Evolutionary conservation across 176 grass and related monocot genomes (phyloP).

Genomic region (Olyra latifolia): DNA sequence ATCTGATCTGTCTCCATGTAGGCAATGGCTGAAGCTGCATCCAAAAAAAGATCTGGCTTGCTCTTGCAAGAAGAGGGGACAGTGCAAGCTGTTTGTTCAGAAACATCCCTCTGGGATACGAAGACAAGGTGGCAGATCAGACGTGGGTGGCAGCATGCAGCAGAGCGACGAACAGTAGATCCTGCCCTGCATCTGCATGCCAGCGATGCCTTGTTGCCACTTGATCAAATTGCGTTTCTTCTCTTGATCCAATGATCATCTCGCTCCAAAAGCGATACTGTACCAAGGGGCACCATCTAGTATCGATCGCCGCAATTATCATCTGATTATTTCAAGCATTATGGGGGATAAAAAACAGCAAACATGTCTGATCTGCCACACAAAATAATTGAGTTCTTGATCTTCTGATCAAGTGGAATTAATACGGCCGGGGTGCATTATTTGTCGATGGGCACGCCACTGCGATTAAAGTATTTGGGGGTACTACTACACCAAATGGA

Average conservation of each 20-base stretch:
- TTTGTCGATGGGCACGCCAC: constrained; percentile 20
- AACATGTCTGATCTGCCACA: not conserved
- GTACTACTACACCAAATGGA: not conserved
- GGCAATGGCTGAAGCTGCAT: not conserved
- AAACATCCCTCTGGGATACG: not conserved
- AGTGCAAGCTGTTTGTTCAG: not conserved
- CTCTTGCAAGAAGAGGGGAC: not conserved
- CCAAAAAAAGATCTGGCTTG: constrained; percentile 13
- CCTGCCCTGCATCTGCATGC: not conserved
- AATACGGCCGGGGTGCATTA: not conserved
- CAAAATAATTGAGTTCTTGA: not conserved
- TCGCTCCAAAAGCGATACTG: constrained; percentile 20
- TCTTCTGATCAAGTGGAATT: not conserved
- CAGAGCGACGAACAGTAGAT: constrained; percentile 6
- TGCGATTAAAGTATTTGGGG: constrained; percentile 4
- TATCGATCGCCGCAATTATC: too few species aligned
- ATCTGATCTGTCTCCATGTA: not conserved
- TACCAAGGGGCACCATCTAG: not conserved
- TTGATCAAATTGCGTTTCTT: not conserved
- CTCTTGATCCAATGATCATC: not conserved
- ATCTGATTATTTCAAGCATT: not conserved
- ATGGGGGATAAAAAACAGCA: not conserved
- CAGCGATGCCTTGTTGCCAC: constrained; percentile 24
- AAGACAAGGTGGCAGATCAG: not conserved
- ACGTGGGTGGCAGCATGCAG: not conserved